Evolutionary conservation across 208 protist species (phyloP), one percentile per base, ranked within the genome.

Genomic region (Leishmania tarentolae): DNA sequence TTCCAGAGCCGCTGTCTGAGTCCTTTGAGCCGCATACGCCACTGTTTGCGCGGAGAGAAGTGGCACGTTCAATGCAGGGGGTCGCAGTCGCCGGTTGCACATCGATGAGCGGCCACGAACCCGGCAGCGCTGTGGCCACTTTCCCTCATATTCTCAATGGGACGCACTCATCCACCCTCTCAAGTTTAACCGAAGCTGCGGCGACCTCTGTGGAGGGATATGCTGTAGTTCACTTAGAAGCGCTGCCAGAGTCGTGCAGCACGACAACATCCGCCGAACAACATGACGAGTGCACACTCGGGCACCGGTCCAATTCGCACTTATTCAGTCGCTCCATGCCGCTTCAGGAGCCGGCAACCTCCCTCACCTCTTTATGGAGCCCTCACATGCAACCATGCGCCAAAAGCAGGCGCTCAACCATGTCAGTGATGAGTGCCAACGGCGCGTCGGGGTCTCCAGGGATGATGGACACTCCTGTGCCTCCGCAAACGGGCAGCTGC

Each of bases 401-500:
- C 24, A 21, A 50, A 8, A 75, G 44, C n/a, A 46, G 37, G 15
- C 59, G 15, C 21, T 42, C 75, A 21, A 72, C 11, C 24, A 17
- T 17, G 28, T 17, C 40, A 4, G 57, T 17, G 9, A 2, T 44
- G 24, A 70, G 40, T 35, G 21, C 61, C 72, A 28, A 56, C 74
- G 56, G 52, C 13, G 37, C 0, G 42, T 37, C 24, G 17, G 61
- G n/a, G 2, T 71, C 40, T 76, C 74, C 81, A 3, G 81, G 76
- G 52, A 21, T 81, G 61, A 81, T 70, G 40, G 61, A 78, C 61
- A 37, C 81, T 40, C 50, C 76, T 37, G 40, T 78, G 1, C 77
- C 81, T 1, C 75, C 80, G 11, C 75, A 17, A 40, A 57, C 61
- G 44, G 80, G 56, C 28, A 72, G 68, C 75, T 71, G 40, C 69